These are phyloP conservation scores for Trichoderma koningii DNA, from an alignment of 2,329 filamentous ascomycete genomes.

Conservation along the genomic window DNA sequence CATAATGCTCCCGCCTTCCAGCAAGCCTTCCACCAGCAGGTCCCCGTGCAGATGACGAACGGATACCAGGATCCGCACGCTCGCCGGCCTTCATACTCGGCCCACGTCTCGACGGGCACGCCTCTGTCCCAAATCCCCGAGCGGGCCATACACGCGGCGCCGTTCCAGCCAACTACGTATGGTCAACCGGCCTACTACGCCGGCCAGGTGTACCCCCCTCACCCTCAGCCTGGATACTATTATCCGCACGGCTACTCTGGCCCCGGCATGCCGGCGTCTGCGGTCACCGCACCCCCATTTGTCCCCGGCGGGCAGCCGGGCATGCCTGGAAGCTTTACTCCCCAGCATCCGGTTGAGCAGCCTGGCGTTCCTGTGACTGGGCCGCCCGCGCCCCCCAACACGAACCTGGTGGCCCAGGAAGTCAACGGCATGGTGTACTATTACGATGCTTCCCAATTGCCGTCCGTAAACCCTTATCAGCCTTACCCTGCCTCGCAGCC, in stretches of 20 bases:
- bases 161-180: conserved; percentile 79
- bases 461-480: conserved; percentile 53
- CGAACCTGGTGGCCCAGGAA: conserved; percentile 74
- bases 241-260: conserved; percentile 59
- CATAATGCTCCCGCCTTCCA: conserved; percentile 74
- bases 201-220: conserved; percentile 44
- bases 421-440: conserved; percentile 97
- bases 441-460: conserved; percentile 76
- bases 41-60: conserved; percentile 72
- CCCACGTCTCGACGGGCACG: conserved; percentile 72
- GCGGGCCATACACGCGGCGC: conserved; percentile 83
- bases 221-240: conserved; percentile 64
- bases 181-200: conserved; percentile 58
- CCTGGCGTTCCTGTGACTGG: conserved; percentile 38
- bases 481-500: conserved; percentile 52
- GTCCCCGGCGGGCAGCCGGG: conserved; percentile 56
- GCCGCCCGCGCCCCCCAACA: conserved; percentile 35
- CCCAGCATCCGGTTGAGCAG: conserved; percentile 46
- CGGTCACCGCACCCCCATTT: conserved; percentile 55
- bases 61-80: conserved; percentile 63
- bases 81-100: conserved; percentile 69
- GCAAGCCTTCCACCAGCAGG: conserved; percentile 91
- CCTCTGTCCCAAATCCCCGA: conserved; percentile 91
- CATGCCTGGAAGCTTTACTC: conserved; percentile 46
- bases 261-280: conserved; percentile 54